Evolutionary conservation across 805 yeast genomes (phyloP), one percentile per base, ranked within the genome.

Genomic region (Candida gorgasii): DNA sequence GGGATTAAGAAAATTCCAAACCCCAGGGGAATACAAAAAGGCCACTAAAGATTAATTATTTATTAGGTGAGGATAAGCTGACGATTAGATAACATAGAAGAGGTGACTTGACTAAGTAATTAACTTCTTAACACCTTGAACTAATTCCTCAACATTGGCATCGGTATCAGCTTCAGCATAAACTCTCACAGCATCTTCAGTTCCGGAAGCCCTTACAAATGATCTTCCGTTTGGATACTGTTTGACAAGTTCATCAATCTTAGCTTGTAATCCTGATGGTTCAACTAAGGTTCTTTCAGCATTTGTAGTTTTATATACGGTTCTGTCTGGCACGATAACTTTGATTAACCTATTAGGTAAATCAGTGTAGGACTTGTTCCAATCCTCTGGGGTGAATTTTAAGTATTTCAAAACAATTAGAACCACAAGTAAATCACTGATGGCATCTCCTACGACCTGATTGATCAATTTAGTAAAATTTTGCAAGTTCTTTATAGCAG

Each of bases 401-500:
- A 85, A 72, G 49, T 77, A 73, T 5, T 75, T 61, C 29, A 84
- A 62, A 7, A 89, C 80, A 1, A 82, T 75, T 42, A 90, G 64
- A 1, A 93, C 90, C 4, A 86, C 80, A 44, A 93, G 66, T 62
- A 93, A 69, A 61, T 93, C 99, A n/a, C 96, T 80, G 39, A 93
- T 84, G 8, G 99, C 96, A 62, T 93, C 99, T 22, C 99, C 99
- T n/a, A 93, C 98, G 1, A 98, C 85, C 63, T 93, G 98, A 63
- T 93, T 93, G 59, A 93, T 88, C 49, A 93, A 69, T 44, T 79
- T 75, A 23, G 85, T 76, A 45, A 92, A 75, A 12, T 78, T 69
- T 45, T 73, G 65, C 48, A 93, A 68, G 1, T 84, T 72, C 43
- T 68, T 59, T 23, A 84, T 64, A 1, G 86, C 78, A 15, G 69